Conservation (phyloP, 306 rosid species). For the Astragalus membranaceus region DNA sequence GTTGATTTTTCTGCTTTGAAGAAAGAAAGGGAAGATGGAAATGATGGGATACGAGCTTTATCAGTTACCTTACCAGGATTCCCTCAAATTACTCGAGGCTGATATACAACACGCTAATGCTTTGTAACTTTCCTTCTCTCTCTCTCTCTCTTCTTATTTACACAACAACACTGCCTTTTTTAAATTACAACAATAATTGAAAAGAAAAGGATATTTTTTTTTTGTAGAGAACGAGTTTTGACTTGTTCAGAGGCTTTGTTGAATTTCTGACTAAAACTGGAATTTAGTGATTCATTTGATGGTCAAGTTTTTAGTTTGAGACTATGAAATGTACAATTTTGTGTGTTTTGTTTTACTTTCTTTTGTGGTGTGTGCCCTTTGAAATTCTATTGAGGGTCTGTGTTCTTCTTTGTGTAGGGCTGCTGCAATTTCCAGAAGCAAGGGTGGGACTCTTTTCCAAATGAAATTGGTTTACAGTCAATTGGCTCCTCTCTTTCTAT, state of each 20-base stretch:
- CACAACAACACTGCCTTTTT: neutral
- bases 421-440: conserved; percentile 74
- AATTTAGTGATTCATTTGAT: conserved; percentile 10
- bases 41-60: conserved; percentile 62
- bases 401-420: conserved; percentile 37
- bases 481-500: conserved; percentile 69
- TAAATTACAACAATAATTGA: neutral
- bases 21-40: conserved; percentile 32
- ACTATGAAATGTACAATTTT: neutral
- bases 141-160: neutral
- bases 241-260: no score
- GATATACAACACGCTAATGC: conserved; percentile 93
- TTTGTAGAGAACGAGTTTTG: no score
- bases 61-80: conserved; percentile 65
- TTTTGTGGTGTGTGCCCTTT: neutral
- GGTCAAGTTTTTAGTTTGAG: neutral
- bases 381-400: conserved; percentile 20
- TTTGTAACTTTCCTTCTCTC: conserved; percentile 41
- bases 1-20: neutral
- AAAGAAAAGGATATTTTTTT: no score
- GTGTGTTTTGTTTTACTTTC: neutral
- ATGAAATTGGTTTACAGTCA: conserved; percentile 83
- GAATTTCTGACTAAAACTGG: no score
- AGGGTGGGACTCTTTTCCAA: conserved; percentile 65
- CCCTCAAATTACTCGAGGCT: conserved; percentile 69